Conservation (phyloP, 495 filamentous ascomycete genomes). For the Penicillium goetzii region DNA sequence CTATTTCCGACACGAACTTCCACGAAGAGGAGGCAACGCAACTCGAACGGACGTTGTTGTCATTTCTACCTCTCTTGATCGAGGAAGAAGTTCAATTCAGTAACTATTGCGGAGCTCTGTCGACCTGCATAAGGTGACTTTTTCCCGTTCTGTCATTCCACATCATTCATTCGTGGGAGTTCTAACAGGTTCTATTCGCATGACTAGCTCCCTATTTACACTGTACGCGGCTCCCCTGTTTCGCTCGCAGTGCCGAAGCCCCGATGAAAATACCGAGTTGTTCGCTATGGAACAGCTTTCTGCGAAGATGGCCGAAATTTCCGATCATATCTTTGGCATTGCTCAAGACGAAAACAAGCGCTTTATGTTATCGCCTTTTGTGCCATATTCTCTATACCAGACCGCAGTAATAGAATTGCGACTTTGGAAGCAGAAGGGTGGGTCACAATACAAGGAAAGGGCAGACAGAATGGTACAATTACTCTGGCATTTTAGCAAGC, state of each 20-base stretch:
- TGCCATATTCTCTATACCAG: background rate
- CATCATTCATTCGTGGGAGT: background rate
- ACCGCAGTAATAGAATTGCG: background rate
- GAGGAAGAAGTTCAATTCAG: background rate
- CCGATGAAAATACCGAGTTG: background rate
- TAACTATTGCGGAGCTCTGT: background rate
- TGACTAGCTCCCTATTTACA: background rate
- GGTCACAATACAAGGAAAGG: background rate
- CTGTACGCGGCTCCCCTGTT: background rate
- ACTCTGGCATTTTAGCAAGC: background rate
- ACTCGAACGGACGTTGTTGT: background rate
- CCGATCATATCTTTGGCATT: background rate
- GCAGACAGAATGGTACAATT: background rate
- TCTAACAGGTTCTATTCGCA: background rate
- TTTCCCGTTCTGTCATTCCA: background rate
- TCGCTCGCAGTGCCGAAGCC: background rate
- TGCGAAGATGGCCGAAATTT: background rate
- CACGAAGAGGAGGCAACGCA: background rate
- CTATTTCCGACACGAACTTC: background rate
- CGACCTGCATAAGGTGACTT: background rate
- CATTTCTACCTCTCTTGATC: background rate
- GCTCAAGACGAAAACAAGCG: background rate
- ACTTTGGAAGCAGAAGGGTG: background rate
- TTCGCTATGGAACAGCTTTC: background rate
- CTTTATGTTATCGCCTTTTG: background rate